These are phyloP conservation scores for Hyaloscypha hepaticicola DNA, from an alignment of 495 filamentous ascomycete genomes.

Conservation along the genomic window DNA sequence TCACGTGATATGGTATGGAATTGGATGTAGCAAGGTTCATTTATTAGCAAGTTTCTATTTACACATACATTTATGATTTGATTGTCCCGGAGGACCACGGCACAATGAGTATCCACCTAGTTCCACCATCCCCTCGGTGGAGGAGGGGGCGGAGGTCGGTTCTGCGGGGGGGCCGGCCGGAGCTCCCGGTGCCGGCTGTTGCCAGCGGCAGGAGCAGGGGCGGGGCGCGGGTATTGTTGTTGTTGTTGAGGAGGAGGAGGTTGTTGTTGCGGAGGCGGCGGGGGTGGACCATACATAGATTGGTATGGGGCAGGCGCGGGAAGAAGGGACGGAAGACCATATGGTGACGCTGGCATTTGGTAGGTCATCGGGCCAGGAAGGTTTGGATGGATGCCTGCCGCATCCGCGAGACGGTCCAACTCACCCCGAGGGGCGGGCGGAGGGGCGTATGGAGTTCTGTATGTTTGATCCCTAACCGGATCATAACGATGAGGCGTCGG, in stretches of 20 bases:
- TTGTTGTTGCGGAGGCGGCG: neutral
- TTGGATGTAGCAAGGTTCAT: too few species aligned
- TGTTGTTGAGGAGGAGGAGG: neutral
- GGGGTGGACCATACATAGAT: neutral
- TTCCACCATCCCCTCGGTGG: neutral
- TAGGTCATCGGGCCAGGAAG: neutral
- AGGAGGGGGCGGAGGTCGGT: neutral
- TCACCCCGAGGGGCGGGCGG: neutral
- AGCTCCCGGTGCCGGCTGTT: neutral
- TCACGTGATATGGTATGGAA: too few species aligned
- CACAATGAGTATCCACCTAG: neutral
- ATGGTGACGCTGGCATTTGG: neutral
- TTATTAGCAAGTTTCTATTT: too few species aligned
- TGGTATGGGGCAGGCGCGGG: neutral
- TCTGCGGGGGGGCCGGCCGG: neutral
- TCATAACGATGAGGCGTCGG: conserved; percentile 14
- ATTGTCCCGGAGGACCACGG: neutral
- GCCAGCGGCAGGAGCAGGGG: neutral
- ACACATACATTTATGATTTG: neutral
- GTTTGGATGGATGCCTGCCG: neutral
- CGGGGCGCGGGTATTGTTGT: neutral
- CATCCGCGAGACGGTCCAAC: neutral
- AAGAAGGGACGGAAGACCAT: neutral
- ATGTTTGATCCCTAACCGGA: conserved; percentile 17
- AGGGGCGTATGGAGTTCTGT: conserved; percentile 7